Evolutionary conservation across 768 basidiomycete species (phyloP).

Genomic region (Baorangia bicolor): DNA sequence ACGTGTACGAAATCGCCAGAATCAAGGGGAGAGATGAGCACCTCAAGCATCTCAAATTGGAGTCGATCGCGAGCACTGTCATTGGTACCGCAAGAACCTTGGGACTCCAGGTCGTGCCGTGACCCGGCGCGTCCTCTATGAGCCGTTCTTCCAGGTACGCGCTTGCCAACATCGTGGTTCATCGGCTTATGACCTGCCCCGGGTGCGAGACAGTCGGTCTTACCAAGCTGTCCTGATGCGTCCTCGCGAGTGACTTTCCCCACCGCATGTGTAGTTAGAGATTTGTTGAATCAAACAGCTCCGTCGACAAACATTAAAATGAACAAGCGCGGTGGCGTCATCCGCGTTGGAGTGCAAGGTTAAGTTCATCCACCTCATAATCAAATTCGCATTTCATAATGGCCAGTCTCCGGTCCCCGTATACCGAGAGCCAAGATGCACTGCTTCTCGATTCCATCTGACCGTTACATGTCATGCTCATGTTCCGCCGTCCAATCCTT

Average conservation of each 20-base stretch:
- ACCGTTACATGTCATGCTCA: constrained; percentile 19
- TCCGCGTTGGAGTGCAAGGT: constrained; percentile 35
- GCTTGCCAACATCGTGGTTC: constrained; percentile 18
- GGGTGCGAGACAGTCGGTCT: constrained; percentile 15
- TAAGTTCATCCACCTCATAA: constrained; percentile 39
- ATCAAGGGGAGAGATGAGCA: constrained; percentile 92
- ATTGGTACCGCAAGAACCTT: constrained; percentile 86
- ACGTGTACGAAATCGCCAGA: constrained; percentile 98
- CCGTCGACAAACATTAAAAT: constrained; percentile 36
- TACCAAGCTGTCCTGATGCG: constrained; percentile 25
- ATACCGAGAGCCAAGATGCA: constrained; percentile 28
- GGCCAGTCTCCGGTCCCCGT: constrained; percentile 33
- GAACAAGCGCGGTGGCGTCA: constrained; percentile 32
- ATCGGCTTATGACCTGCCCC: constrained; percentile 22
- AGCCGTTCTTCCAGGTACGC: constrained; percentile 25
- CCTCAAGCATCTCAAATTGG: constrained; percentile 80
- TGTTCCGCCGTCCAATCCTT: constrained; percentile 34
- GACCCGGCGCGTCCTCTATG: constrained; percentile 31
- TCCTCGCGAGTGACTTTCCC: constrained; percentile 9
- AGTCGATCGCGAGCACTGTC: constrained; percentile 85
- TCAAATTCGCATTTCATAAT: constrained; percentile 45
- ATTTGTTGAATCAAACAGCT: constrained; percentile 16
- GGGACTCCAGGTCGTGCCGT: constrained; percentile 89
- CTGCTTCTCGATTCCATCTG: constrained; percentile 31
- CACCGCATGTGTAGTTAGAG: constrained; percentile 29